Percentiles rank a stretch among this genome's conserved stretches.
Evolutionary conservation across 345 rosid genomes (phyloP).

Genomic region (Murraya koenigii): DNA sequence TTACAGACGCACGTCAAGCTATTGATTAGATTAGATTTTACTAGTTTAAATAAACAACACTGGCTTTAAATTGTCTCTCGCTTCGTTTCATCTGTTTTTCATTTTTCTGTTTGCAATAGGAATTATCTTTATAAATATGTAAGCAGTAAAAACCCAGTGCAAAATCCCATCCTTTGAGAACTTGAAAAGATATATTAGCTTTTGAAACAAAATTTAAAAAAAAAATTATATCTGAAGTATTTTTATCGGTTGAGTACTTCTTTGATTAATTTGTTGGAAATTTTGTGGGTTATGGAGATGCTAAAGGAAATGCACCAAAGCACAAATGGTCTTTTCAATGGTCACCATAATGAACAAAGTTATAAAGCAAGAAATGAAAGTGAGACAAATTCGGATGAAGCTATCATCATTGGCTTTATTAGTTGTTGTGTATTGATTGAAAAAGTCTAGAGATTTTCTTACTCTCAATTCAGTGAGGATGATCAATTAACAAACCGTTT

Average conservation of each 20-base stretch:
- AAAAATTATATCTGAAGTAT: too few relatives aligned
- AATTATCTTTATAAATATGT: not conserved
- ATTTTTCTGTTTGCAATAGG: not conserved
- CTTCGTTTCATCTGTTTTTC: not conserved
- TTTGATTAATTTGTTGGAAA: not conserved
- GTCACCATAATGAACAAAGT: not conserved
- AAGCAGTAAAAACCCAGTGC: not conserved
- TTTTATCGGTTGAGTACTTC: not conserved
- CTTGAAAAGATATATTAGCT: not conserved
- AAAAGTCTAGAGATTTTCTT: not conserved
- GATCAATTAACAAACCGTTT: not conserved
- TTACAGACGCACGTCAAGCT: too few relatives aligned
- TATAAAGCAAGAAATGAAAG: slow-evolving; percentile 5
- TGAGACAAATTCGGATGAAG: not conserved
- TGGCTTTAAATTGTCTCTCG: not conserved
- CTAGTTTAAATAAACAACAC: not conserved
- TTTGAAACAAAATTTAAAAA: not conserved
- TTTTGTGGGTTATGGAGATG: not conserved
- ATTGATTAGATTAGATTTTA: too few relatives aligned
- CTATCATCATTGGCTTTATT: slow-evolving; percentile 7
- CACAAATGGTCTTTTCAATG: not conserved
- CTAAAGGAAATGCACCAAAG: not conserved
- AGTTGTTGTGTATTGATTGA: slow-evolving; percentile 4
- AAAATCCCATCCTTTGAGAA: not conserved
- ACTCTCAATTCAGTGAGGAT: slow-evolving; percentile 13